phyloP scores from a whole-genome alignment of 2,329 filamentous ascomycete species.

The Chaetomiaceae sp. region DNA sequence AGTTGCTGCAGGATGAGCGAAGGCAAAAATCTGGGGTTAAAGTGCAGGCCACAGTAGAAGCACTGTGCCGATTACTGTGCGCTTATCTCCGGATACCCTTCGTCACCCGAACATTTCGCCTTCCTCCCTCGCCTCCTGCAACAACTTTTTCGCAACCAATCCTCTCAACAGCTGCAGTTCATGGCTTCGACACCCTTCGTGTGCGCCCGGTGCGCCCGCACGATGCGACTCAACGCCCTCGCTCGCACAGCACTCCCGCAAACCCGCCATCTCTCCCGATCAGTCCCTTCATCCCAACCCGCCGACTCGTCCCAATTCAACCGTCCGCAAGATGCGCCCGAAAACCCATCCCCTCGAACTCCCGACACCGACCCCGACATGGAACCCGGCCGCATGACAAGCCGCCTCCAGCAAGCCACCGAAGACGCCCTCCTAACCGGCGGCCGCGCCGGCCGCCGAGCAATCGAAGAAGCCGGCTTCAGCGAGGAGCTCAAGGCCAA shows the following conservation, averaged over 20 bases:
- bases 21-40: neutral
- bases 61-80: conserved; percentile 5
- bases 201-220: conserved; percentile 16
- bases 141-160: neutral
- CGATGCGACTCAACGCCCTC: conserved; percentile 4
- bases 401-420: conserved; percentile 57
- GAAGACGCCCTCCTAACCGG: conserved; percentile 58
- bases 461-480: conserved; percentile 60
- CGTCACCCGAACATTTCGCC: neutral
- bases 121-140: neutral
- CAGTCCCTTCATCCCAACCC: neutral
- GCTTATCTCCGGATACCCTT: neutral
- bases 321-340: neutral
- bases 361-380: neutral
- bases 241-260: neutral
- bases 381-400: conserved; percentile 48
- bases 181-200: conserved; percentile 18
- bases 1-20: neutral
- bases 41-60: no score
- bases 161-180: no score
- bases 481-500: conserved; percentile 58
- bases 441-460: conserved; percentile 54
- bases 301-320: neutral
- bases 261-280: conserved; percentile 5
- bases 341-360: neutral